These are phyloP conservation scores for Apiospora malaysiana DNA, from an alignment of 2,329 filamentous ascomycete genomes.

Conservation along the genomic window DNA sequence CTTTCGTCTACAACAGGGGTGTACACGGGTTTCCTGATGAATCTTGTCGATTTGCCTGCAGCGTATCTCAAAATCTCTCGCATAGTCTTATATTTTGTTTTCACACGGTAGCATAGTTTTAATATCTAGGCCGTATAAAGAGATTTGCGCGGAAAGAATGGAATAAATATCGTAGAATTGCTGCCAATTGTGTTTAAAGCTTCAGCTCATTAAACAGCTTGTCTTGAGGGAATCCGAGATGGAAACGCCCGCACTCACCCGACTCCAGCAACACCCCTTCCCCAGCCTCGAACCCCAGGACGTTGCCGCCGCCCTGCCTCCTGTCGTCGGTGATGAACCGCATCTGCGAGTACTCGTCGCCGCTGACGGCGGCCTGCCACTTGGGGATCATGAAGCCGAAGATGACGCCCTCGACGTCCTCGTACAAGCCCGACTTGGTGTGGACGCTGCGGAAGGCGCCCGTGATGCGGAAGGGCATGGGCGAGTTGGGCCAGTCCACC, in stretches of 20 bases:
- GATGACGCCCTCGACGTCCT: not conserved
- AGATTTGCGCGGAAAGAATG: not conserved
- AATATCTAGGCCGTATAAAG: not conserved
- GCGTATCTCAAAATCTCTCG: too few relatives aligned
- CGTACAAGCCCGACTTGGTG: not conserved
- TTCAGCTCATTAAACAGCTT: not conserved
- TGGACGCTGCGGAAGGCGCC: constrained; percentile 12
- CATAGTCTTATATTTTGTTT: too few relatives aligned
- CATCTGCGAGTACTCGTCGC: constrained; percentile 1
- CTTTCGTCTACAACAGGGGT: too few relatives aligned
- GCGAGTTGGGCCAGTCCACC: not conserved
- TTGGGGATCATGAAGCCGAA: constrained; percentile 18
- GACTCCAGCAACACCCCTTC: not conserved
- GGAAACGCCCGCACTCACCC: not conserved
- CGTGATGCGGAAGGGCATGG: not conserved
- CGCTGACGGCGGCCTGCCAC: constrained; percentile 9
- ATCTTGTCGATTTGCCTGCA: too few relatives aligned
- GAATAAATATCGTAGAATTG: not conserved
- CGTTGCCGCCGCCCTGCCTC: not conserved
- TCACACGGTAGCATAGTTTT: too few relatives aligned
- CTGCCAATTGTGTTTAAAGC: not conserved
- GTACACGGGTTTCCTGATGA: too few relatives aligned
- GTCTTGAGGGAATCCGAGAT: constrained; percentile 14
- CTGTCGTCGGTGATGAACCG: constrained; percentile 1
- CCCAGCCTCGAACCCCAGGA: not conserved